phyloP scores from a whole-genome alignment of 2,329 filamentous ascomycete species.

The Fusarium sp. region DNA sequence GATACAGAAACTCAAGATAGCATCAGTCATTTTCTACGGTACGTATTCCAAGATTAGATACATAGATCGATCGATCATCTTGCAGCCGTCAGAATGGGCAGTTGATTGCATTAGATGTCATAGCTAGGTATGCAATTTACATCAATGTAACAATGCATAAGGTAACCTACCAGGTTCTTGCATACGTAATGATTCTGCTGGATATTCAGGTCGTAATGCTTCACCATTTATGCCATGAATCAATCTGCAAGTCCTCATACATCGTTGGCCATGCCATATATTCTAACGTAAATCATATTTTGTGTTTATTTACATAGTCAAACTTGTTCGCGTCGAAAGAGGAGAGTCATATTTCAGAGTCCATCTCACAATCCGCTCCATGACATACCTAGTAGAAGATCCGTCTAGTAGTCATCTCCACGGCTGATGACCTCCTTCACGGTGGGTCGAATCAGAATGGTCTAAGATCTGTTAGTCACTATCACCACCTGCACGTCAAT shows the following conservation, averaged over 20 bases:
- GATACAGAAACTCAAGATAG: neutral
- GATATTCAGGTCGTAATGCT: neutral
- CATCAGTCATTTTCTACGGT: neutral
- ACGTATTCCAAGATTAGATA: neutral
- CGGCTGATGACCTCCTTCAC: slow-evolving; percentile 90
- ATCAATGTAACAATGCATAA: slow-evolving; percentile 17
- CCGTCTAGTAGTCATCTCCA: slow-evolving; percentile 79
- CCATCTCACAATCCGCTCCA: slow-evolving; percentile 26
- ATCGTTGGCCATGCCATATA: neutral
- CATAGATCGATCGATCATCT: slow-evolving; percentile 33
- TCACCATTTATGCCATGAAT: neutral
- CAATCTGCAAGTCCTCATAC: neutral
- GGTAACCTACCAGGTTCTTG: neutral
- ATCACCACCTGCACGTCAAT: neutral
- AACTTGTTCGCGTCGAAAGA: slow-evolving; percentile 27
- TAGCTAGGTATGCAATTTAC: neutral
- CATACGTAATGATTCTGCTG: neutral
- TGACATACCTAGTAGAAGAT: neutral
- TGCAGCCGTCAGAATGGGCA: slow-evolving; percentile 10
- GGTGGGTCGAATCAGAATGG: slow-evolving; percentile 78
- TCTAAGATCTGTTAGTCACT: slow-evolving; percentile 55
- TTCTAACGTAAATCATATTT: slow-evolving; percentile 12
- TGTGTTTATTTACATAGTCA: neutral
- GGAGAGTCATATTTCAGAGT: slow-evolving; percentile 44
- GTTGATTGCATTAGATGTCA: slow-evolving; percentile 21